Base-by-base conservation (phyloP, 345 rosid genomes). In the Cochlearia excelsa region DNA sequence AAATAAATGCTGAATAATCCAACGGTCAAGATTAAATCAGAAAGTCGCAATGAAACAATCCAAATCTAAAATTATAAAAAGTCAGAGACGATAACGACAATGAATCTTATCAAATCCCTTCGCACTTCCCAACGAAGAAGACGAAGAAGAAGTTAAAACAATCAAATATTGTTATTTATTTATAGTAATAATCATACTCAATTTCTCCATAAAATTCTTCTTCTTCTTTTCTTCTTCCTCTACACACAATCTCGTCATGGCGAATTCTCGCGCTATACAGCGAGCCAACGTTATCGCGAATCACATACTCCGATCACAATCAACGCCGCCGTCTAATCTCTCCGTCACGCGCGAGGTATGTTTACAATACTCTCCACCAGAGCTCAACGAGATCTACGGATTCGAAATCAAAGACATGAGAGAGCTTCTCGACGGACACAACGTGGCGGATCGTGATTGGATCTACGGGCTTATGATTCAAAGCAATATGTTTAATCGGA, bases 381-480 rank as follows among this genome's bases (percentile, higher is more conserved):
- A 92, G 73, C 77, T 82, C 50, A 44, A 75, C 39, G 93, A 83
- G 51, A 46, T 48, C 34, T 57, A 9, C 51, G 77, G 48, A 26
- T 92, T 92, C 67, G 90, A 88, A 35, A 26, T 54, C 52, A 70
- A 57, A 28, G 85, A 83, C 50, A 85, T 92, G 95, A 80, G 98
- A 63, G 65, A 68, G 48, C 65, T 88, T 5, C 70, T 83, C 46
- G 96, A 88, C 60, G 77, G 80, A 9, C 96, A 92, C 66, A 74
- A 88, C 72, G 6, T 86, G 9, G 79, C 59, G 60, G 86, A 83
- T 11, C 75, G 96, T n/a, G 96, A 88, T 59, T 84, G 95, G 90
- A 57, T 88, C 64, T 92, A 77, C 48, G 83, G 85, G 23, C 58
- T 92, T 3, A 82, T 92, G 69, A 69, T 54, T 69, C 90, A 82